A percentile compares a stretch with the other conserved stretches of the same genome.
phyloP scores from a whole-genome alignment of 805 yeast species.

The Cyberlindnera maritima region DNA sequence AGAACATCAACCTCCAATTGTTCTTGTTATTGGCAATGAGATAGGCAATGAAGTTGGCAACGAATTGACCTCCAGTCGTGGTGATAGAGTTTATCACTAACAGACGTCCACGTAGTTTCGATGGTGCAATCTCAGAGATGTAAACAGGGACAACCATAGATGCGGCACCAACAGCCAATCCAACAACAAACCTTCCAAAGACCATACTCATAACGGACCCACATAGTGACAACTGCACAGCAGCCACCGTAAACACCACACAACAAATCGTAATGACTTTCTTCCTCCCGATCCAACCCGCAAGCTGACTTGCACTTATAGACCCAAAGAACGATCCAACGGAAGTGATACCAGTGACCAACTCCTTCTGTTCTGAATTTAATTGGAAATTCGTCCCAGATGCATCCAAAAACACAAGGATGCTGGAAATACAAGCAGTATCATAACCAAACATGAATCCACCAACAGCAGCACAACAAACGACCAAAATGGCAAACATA shows the following conservation, averaged over 20 bases:
- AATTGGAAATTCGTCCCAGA: slow-evolving; percentile 32
- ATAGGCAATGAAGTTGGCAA: slow-evolving; percentile 41
- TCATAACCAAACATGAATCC: slow-evolving; percentile 65
- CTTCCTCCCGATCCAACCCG: slow-evolving; percentile 48
- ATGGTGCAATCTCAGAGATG: slow-evolving; percentile 50
- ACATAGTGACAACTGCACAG: slow-evolving; percentile 45
- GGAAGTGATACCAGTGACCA: slow-evolving; percentile 44
- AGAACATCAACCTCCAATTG: slow-evolving; percentile 40
- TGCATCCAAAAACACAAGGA: slow-evolving; percentile 46
- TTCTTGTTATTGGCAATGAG: slow-evolving; percentile 28
- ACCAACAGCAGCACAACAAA: slow-evolving; percentile 47
- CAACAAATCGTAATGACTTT: slow-evolving; percentile 40
- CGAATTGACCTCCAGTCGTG: slow-evolving; percentile 49
- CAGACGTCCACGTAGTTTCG: slow-evolving; percentile 37
- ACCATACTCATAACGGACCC: slow-evolving; percentile 39
- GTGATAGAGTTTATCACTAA: slow-evolving; percentile 38
- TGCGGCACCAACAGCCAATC: slow-evolving; percentile 72
- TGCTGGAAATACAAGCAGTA: slow-evolving; percentile 63
- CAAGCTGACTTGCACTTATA: slow-evolving; percentile 45
- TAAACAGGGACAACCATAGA: slow-evolving; percentile 65
- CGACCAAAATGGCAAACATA: slow-evolving; percentile 21
- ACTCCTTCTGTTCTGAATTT: slow-evolving; percentile 36
- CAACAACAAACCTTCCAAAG: slow-evolving; percentile 60
- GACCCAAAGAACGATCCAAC: slow-evolving; percentile 56
- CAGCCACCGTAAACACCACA: slow-evolving; percentile 44